These are phyloP conservation scores for Ploettnerulaceae sp. DNA, from an alignment of 2,329 filamentous ascomycete species.

Conservation along the genomic window DNA sequence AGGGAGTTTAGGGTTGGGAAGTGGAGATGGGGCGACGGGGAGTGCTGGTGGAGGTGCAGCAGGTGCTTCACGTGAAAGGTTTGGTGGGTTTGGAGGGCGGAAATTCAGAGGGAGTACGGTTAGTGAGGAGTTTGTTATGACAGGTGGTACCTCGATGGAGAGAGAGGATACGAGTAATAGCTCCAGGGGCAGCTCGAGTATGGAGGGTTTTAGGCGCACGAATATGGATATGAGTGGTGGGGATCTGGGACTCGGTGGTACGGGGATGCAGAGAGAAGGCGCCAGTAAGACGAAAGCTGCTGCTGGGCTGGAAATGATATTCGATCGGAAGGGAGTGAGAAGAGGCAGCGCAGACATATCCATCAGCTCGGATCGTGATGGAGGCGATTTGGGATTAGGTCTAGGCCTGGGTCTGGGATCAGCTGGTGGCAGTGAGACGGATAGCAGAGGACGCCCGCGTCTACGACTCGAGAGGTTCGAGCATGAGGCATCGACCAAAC, in stretches of 20 bases:
- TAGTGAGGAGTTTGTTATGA: not conserved
- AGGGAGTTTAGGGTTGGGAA: not conserved
- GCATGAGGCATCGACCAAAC: constrained; percentile 23
- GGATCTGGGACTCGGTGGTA: not conserved
- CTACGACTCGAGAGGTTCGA: constrained; percentile 5
- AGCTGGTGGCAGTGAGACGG: not conserved
- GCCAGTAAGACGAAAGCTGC: too few relatives aligned
- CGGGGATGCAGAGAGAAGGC: too few relatives aligned
- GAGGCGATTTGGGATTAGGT: not conserved
- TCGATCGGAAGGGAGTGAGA: too few relatives aligned
- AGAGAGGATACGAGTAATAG: not conserved
- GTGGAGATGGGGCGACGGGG: not conserved
- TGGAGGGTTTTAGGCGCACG: not conserved
- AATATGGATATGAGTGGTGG: constrained; percentile 3
- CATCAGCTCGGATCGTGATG: not conserved
- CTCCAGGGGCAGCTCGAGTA: not conserved
- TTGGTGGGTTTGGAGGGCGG: constrained; percentile 1
- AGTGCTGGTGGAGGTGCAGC: not conserved
- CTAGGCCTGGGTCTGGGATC: not conserved
- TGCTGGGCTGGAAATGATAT: too few relatives aligned
- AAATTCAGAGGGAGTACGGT: not conserved
- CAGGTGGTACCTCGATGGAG: constrained; percentile 3
- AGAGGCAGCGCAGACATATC: too few relatives aligned
- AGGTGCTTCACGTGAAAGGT: not conserved
- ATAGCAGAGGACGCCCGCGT: not conserved